Conservation (phyloP, 177 flowering plant genomes). For the Vitis hybrid region DNA sequence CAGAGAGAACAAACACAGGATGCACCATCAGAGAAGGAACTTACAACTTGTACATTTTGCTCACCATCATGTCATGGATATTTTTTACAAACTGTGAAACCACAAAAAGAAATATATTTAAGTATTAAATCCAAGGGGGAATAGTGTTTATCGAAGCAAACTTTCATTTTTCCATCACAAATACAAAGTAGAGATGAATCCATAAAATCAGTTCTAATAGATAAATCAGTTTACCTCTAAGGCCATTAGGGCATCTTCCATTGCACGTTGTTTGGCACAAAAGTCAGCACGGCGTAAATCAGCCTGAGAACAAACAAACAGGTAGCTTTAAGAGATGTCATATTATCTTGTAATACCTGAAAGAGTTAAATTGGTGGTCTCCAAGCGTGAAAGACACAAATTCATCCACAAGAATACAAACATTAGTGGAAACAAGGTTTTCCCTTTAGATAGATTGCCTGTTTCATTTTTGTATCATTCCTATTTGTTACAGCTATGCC, state of each 20-base stretch:
- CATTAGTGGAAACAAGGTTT: too few species aligned
- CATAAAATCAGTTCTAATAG: neutral
- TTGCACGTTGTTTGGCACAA: slow-evolving; percentile 85
- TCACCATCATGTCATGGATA: slow-evolving; percentile 85
- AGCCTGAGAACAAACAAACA: slow-evolving; percentile 49
- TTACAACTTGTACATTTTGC: slow-evolving; percentile 79
- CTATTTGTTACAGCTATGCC: too few species aligned
- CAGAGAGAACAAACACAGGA: neutral
- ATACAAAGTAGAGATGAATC: neutral
- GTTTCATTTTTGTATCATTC: too few species aligned
- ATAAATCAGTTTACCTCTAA: slow-evolving; percentile 59
- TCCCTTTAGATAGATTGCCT: too few species aligned
- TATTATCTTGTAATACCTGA: neutral
- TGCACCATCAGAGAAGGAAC: slow-evolving; percentile 21
- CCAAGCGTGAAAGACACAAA: neutral
- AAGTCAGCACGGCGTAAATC: slow-evolving; percentile 85
- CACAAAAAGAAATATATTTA: slow-evolving; percentile 1
- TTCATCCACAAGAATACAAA: neutral
- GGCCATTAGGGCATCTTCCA: slow-evolving; percentile 95
- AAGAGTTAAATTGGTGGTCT: neutral
- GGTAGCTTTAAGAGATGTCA: neutral
- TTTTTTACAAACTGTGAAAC: slow-evolving; percentile 71
- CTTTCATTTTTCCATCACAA: neutral
- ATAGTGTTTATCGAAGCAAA: neutral
- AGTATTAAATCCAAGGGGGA: neutral